phyloP scores from a whole-genome alignment of 345 rosid species.

The Aquilaria yunnanensis region DNA sequence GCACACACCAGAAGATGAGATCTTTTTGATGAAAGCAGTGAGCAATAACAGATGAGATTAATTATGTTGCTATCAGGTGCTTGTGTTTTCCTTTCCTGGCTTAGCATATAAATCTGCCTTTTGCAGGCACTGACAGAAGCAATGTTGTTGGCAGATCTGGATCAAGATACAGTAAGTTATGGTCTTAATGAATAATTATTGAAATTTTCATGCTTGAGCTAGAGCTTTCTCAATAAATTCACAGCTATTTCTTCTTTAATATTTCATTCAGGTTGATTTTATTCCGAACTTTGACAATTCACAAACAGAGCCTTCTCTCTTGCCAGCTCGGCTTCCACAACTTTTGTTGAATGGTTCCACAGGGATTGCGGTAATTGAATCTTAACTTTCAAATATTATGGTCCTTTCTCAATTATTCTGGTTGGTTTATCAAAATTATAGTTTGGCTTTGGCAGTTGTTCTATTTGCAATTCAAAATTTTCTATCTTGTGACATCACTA shows the following conservation, averaged over 20 bases:
- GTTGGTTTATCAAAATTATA: too few relatives aligned
- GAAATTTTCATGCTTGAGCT: not conserved
- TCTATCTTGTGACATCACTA: too few relatives aligned
- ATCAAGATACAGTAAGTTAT: constrained; percentile 62
- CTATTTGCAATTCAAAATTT: too few relatives aligned
- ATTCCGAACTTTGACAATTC: constrained; percentile 90
- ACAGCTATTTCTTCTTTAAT: not conserved
- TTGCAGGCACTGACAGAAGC: constrained; percentile 85
- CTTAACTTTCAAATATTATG: not conserved
- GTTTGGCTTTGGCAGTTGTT: too few relatives aligned
- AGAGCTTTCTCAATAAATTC: not conserved
- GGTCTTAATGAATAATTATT: constrained; percentile 16
- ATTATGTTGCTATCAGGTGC: not conserved
- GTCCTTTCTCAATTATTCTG: too few relatives aligned
- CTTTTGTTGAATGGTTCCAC: constrained; percentile 89
- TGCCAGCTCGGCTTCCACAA: constrained; percentile 93
- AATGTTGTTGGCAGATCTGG: constrained; percentile 75
- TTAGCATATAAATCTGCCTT: not conserved
- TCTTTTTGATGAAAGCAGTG: too few relatives aligned
- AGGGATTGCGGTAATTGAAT: constrained; percentile 78
- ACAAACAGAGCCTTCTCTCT: constrained; percentile 81
- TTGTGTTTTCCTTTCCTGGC: not conserved
- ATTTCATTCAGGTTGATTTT: constrained; percentile 71
- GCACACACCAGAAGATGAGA: too few relatives aligned
- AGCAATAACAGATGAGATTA: too few relatives aligned